A percentile compares a stretch with the other conserved stretches of the same genome.
Conservation (phyloP, 352 stramenopile species). For the Phytophthora fragariae region DNA sequence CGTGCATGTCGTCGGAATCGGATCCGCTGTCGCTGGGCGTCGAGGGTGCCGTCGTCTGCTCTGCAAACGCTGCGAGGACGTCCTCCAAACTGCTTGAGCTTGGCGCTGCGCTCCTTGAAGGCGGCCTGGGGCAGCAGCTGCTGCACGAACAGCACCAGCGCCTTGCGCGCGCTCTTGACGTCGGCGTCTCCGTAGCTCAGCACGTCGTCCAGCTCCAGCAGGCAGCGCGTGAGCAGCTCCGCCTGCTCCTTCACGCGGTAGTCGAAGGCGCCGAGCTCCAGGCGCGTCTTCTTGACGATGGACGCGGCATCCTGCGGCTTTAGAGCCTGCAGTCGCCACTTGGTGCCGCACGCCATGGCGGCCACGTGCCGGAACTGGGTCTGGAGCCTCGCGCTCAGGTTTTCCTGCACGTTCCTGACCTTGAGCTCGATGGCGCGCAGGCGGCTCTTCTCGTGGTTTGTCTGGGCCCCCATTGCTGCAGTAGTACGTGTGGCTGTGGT, state of each 20-base stretch:
- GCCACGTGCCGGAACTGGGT: conserved; percentile 43
- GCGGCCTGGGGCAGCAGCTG: conserved; percentile 48
- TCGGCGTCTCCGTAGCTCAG: conserved; percentile 61
- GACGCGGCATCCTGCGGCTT: conserved; percentile 7
- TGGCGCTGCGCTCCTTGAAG: conserved; percentile 49
- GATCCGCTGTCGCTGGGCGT: conserved; percentile 24
- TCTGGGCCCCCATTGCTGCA: conserved; percentile 36
- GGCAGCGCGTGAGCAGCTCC: conserved; percentile 64
- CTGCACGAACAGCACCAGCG: conserved; percentile 60
- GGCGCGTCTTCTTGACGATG: conserved; percentile 50
- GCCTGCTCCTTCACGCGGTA: conserved; percentile 66
- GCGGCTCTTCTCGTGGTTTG: conserved; percentile 43
- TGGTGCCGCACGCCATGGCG: conserved; percentile 45
- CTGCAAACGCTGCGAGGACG: conserved; percentile 27
- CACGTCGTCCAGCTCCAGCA: conserved; percentile 70
- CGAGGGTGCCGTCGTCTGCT: background rate
- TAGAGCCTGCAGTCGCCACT: conserved; percentile 56
- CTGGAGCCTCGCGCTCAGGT: conserved; percentile 42
- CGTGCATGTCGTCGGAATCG: conserved; percentile 39
- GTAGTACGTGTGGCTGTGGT: background rate
- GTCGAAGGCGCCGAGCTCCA: conserved; percentile 66
- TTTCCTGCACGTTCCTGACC: conserved; percentile 53
- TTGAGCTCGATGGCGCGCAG: conserved; percentile 51
- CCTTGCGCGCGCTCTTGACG: conserved; percentile 64
- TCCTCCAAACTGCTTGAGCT: conserved; percentile 55